Evolutionary conservation across 2,329 filamentous ascomycete genomes (phyloP).

Genomic region (Rutstroemia sp.): DNA sequence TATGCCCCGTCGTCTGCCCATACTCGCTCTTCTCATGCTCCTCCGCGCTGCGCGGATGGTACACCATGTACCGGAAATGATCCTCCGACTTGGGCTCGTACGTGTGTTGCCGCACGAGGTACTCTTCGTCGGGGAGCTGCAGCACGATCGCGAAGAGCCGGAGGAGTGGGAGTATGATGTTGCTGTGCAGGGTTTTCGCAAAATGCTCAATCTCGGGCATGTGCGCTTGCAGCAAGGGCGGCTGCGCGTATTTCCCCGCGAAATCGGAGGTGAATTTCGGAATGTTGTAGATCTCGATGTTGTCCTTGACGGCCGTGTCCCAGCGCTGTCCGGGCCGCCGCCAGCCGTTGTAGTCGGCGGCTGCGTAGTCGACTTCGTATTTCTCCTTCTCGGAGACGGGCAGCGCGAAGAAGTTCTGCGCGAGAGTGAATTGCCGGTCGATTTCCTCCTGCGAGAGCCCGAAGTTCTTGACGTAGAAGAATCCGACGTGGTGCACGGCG

Average conservation of each 20-base stretch:
- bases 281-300: constrained; percentile 53
- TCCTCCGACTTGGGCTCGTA: constrained; percentile 53
- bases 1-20: constrained; percentile 44
- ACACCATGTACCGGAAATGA: constrained; percentile 57
- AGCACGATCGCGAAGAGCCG: constrained; percentile 54
- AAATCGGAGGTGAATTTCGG: constrained; percentile 47
- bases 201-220: constrained; percentile 50
- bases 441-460: constrained; percentile 53
- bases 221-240: constrained; percentile 40
- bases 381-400: constrained; percentile 52
- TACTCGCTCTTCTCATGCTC: constrained; percentile 38
- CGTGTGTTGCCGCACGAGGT: constrained; percentile 46
- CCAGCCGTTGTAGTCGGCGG: constrained; percentile 51
- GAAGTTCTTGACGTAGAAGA: constrained; percentile 59
- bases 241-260: constrained; percentile 35
- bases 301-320: constrained; percentile 34
- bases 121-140: constrained; percentile 51
- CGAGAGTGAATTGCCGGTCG: constrained; percentile 53
- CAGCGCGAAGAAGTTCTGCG: constrained; percentile 49
- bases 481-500: constrained; percentile 43
- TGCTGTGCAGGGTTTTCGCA: constrained; percentile 37
- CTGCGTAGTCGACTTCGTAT: constrained; percentile 42
- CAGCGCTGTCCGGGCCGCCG: constrained; percentile 36
- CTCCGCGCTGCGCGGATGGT: constrained; percentile 41
- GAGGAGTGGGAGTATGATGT: constrained; percentile 50